These are phyloP conservation scores for Lophiostoma macrostomum DNA, from an alignment of 495 filamentous ascomycete genomes.

Conservation along the genomic window DNA sequence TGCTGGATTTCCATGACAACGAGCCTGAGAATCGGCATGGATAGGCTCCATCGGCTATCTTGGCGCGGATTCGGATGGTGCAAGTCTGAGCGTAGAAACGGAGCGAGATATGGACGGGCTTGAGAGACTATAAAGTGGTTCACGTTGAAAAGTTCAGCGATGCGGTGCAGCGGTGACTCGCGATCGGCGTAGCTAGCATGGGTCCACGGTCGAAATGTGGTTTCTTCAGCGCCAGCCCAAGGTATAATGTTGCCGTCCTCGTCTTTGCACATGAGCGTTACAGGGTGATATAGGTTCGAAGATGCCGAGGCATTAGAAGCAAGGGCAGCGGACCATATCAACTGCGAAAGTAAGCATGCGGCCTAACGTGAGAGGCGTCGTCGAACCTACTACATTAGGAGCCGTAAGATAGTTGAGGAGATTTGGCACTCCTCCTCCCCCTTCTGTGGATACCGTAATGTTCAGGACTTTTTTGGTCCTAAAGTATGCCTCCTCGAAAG, in stretches of 20 bases:
- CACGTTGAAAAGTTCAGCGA: conserved; percentile 91
- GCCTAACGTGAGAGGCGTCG: neutral
- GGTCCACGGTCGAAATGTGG: conserved; percentile 66
- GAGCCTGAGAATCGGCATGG: conserved; percentile 64
- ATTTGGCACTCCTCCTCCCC: conserved; percentile 73
- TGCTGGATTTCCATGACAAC: conserved; percentile 76
- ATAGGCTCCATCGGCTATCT: conserved; percentile 52
- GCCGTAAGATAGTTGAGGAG: conserved; percentile 91
- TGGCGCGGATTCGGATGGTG: conserved; percentile 67
- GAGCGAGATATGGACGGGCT: conserved; percentile 75
- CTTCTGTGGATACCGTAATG: conserved; percentile 79
- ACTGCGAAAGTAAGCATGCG: conserved; percentile 39
- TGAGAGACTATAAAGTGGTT: conserved; percentile 84
- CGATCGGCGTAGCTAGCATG: conserved; percentile 67
- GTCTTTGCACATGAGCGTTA: conserved; percentile 79
- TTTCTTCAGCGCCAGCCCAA: conserved; percentile 67
- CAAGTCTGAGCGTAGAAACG: conserved; percentile 78
- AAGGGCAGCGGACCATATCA: conserved; percentile 91
- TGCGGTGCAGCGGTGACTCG: conserved; percentile 75
- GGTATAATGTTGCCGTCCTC: conserved; percentile 72
- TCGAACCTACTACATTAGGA: conserved; percentile 78
- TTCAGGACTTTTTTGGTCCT: conserved; percentile 85
- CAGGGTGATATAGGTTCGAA: conserved; percentile 61
- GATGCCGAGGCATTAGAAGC: conserved; percentile 79
- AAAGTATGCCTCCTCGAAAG: conserved; percentile 90